Base-by-base conservation (phyloP, 805 yeast genomes). In the Candida saitoana region DNA sequence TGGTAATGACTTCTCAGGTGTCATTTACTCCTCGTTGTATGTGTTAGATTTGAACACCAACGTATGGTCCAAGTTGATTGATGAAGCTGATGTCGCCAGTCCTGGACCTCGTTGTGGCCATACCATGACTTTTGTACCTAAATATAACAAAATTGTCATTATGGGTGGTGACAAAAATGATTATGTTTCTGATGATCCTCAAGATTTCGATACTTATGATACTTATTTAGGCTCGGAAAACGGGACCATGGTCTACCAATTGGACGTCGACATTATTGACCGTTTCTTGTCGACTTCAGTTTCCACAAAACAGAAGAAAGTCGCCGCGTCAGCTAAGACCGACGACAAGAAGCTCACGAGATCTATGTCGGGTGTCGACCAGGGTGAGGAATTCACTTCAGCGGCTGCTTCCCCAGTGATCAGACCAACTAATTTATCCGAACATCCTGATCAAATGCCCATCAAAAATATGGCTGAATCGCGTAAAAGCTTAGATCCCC, bases 81-180 rank as follows among this genome's bases (percentile, higher is more conserved):
- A 68, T 33, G 62, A 66, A 59, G 74, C 61, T 50, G 73, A 58
- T 6, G 63, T 65, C 33, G 69, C 73, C 30, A 71, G 73, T 9
- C 95, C 96, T 1, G 86, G 90, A 35, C 80, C 93, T 11, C 78
- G 97, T 52, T 86, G 91, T 47, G 98, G 98, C 7, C 99, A 93
- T 63, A 80, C 96, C 5, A 67, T 91, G 64, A 81, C 97, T 1
- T 82, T 79, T 40, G 61, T 85, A 42, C 69, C 82, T 38, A 76
- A 72, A 18, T 78, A 77, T 46, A 79, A 87, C 54, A 86, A 82
- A 62, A 56, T 91, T 27, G 57, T 90, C 9, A 77, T 91, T 12
- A 82, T 95, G 86, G 99, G 99, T 34, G 98, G 99, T 44, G 96
- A 88, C 61, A 76, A 80, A 50, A 76, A 79, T 48, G 91, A 86